These are phyloP conservation scores for Lactarius evosmus DNA, from an alignment of 768 basidiomycete species.

Conservation along the genomic window DNA sequence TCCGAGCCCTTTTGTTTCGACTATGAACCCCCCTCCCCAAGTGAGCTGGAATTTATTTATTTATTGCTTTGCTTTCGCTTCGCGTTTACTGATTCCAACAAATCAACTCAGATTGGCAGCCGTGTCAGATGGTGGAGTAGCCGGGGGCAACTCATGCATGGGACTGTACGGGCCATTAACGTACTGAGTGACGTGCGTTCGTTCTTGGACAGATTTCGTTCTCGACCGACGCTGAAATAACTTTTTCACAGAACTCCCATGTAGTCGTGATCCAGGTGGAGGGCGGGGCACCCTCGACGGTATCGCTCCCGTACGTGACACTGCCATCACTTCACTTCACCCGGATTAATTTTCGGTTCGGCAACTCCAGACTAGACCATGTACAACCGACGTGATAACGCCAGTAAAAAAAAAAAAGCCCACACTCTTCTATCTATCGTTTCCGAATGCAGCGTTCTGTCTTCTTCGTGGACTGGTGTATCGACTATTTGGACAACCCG, in stretches of 20 bases:
- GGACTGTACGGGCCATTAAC: slow-evolving; percentile 52
- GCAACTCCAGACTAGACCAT: slow-evolving; percentile 17
- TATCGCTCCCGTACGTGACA: slow-evolving; percentile 58
- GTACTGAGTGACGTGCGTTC: slow-evolving; percentile 55
- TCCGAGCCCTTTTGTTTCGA: slow-evolving; percentile 51
- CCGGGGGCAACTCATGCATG: slow-evolving; percentile 53
- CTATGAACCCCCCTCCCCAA: slow-evolving; percentile 57
- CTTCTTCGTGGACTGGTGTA: slow-evolving; percentile 5
- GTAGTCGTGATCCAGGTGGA: slow-evolving; percentile 47
- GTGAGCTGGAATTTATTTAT: slow-evolving; percentile 30
- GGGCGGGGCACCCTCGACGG: slow-evolving; percentile 41
- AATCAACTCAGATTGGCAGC: slow-evolving; percentile 52
- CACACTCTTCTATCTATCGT: background rate
- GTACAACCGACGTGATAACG: slow-evolving; percentile 12
- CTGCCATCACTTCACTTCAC: background rate
- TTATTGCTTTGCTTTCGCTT: slow-evolving; percentile 5
- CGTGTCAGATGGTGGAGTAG: slow-evolving; percentile 66
- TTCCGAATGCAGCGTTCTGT: background rate
- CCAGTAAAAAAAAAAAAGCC: background rate
- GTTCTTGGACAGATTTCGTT: slow-evolving; percentile 28
- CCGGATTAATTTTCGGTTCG: background rate
- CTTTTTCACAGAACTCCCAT: slow-evolving; percentile 51
- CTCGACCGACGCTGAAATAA: background rate
- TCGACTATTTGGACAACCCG: slow-evolving; percentile 10
- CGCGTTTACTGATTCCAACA: slow-evolving; percentile 23